Evolutionary conservation across 2,329 filamentous ascomycete genomes (phyloP).

Genomic region (Clarireedia homoeocarpa): DNA sequence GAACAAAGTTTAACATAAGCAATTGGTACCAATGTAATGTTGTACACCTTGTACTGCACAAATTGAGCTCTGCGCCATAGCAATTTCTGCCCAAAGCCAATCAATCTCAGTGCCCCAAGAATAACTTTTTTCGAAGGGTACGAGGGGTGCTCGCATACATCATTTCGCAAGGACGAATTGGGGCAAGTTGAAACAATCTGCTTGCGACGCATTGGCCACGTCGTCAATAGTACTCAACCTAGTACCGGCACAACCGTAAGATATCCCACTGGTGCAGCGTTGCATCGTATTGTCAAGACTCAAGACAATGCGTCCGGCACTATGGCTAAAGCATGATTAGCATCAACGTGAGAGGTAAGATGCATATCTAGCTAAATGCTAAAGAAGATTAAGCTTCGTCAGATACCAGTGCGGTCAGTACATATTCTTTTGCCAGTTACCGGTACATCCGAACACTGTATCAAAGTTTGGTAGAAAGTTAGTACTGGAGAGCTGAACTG

Average conservation of each 20-base stretch:
- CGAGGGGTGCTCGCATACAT: no score
- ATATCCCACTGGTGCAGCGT: background rate
- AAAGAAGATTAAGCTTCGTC: no score
- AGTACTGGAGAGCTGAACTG: no score
- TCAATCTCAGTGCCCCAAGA: background rate
- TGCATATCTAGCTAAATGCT: no score
- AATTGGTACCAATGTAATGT: background rate
- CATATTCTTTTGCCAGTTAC: no score
- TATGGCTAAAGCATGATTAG: no score
- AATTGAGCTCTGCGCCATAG: background rate
- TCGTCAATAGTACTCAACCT: background rate
- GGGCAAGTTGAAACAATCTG: background rate
- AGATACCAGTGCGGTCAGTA: no score
- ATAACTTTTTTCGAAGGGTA: background rate
- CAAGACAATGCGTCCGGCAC: background rate
- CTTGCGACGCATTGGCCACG: slow-evolving; percentile 4
- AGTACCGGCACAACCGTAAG: background rate
- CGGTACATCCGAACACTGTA: no score
- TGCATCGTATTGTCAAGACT: background rate
- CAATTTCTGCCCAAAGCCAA: slow-evolving; percentile 3
- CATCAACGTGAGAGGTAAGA: no score
- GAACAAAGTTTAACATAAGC: background rate
- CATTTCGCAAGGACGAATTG: background rate
- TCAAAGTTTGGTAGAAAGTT: no score
- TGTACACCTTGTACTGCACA: background rate